Evolutionary conservation across 202 grass and related monocot species (phyloP).

Genomic region (Cymbopogon flexuosus): DNA sequence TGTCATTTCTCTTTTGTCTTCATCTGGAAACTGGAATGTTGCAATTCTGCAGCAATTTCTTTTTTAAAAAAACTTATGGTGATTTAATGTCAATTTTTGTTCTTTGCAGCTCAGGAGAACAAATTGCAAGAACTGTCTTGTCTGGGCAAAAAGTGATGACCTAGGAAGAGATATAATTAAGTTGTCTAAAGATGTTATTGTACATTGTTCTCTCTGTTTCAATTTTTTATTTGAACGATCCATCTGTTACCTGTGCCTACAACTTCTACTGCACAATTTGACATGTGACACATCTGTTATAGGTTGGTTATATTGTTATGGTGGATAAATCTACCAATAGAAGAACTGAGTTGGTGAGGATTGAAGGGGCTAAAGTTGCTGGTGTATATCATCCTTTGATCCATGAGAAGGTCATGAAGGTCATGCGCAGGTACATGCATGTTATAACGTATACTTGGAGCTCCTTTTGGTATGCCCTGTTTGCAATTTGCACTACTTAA

Average conservation of each 20-base stretch:
- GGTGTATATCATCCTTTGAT: constrained; percentile 75
- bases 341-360: constrained; percentile 57
- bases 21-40: not conserved
- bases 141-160: constrained; percentile 76
- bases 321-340: constrained; percentile 55
- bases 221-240: not conserved
- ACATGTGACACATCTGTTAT: not conserved
- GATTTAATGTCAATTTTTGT: not conserved
- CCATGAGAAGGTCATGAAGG: constrained; percentile 49
- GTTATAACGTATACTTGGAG: not conserved
- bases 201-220: constrained; percentile 25
- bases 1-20: not conserved
- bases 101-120: constrained; percentile 53
- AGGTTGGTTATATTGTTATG: constrained; percentile 99
- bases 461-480: not conserved
- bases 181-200: constrained; percentile 56
- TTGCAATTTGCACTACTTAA: constrained; percentile 2
- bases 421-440: constrained; percentile 48
- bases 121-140: constrained; percentile 59
- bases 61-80: constrained; percentile 12
- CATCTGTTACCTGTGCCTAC: not conserved
- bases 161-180: constrained; percentile 56
- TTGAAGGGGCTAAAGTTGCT: constrained; percentile 74
- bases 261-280: not conserved
- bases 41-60: not conserved